A percentile compares a stretch with the other conserved stretches of the same genome.
phyloP scores from a whole-genome alignment of 345 rosid genomes.

The Murraya paniculata region DNA sequence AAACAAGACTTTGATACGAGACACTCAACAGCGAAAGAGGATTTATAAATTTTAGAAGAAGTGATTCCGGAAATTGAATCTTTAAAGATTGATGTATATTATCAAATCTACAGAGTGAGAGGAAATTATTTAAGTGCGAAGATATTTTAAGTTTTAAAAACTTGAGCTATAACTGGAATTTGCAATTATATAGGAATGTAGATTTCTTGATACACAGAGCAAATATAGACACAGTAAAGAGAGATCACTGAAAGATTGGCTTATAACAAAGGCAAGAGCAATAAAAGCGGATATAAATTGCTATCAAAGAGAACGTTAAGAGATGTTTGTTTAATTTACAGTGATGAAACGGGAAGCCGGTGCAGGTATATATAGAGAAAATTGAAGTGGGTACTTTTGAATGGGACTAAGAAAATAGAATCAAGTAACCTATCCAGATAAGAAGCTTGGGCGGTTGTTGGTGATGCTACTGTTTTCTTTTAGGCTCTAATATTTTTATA shows the following conservation, averaged over 20 bases:
- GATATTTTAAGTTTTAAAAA: neutral
- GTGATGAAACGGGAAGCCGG: neutral
- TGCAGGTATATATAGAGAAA: conserved; percentile 19
- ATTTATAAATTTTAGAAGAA: neutral
- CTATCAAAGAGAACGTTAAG: neutral
- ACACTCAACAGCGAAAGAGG: neutral
- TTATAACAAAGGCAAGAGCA: neutral
- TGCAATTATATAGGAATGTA: neutral
- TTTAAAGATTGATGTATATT: neutral
- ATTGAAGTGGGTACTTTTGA: neutral
- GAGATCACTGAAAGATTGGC: neutral
- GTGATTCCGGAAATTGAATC: conserved; percentile 3
- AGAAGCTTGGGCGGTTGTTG: conserved; percentile 5
- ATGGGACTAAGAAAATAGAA: conserved; percentile 3
- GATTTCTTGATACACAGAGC: neutral
- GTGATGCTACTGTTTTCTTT: neutral
- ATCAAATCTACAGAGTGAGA: neutral
- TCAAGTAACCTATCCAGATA: conserved; percentile 2
- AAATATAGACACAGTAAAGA: conserved; percentile 1
- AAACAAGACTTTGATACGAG: conserved; percentile 4
- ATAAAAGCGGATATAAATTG: neutral
- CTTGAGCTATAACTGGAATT: neutral
- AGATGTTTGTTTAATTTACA: neutral
- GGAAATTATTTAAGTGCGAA: neutral
- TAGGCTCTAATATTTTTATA: neutral